A percentile compares a stretch with the other conserved stretches of the same genome.
These are phyloP conservation scores for Diaporthe nobilis DNA, from an alignment of 2,329 filamentous ascomycete genomes.

Conservation along the genomic window DNA sequence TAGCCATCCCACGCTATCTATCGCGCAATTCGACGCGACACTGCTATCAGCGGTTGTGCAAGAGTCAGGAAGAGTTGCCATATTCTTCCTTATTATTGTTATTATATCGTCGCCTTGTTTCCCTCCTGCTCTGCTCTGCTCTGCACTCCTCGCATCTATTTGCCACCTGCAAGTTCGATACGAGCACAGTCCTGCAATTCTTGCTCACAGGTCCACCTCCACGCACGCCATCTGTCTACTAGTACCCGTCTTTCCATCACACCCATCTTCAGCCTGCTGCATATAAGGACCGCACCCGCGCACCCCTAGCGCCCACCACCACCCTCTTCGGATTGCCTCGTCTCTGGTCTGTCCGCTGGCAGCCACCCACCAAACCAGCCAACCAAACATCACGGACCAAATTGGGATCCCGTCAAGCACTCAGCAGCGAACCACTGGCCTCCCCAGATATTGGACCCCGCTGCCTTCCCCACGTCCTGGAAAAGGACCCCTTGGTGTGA, in stretches of 20 bases:
- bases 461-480: conserved; percentile 38
- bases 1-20: conserved; percentile 33
- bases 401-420: conserved; percentile 25
- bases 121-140: not conserved
- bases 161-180: conserved; percentile 39
- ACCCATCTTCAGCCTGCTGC: conserved; percentile 36
- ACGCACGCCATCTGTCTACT: conserved; percentile 22
- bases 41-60: conserved; percentile 37
- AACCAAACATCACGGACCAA: conserved; percentile 16
- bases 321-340: conserved; percentile 14
- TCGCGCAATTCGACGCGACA: conserved; percentile 43
- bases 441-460: conserved; percentile 38
- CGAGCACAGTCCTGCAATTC: conserved; percentile 14
- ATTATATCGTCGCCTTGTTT: not conserved
- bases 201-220: conserved; percentile 22
- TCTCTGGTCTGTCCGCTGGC: conserved; percentile 35
- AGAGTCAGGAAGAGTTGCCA: conserved; percentile 32
- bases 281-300: conserved; percentile 40
- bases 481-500: conserved; percentile 27
- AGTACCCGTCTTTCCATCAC: conserved; percentile 31
- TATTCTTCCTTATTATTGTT: conserved; percentile 14
- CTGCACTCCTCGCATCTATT: conserved; percentile 3
- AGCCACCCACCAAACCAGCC: conserved; percentile 24
- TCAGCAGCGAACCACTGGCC: conserved; percentile 27
- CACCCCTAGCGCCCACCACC: conserved; percentile 34